Evolutionary conservation across 83 land plant genomes (phyloP).

Genomic region (Picea abies): DNA sequence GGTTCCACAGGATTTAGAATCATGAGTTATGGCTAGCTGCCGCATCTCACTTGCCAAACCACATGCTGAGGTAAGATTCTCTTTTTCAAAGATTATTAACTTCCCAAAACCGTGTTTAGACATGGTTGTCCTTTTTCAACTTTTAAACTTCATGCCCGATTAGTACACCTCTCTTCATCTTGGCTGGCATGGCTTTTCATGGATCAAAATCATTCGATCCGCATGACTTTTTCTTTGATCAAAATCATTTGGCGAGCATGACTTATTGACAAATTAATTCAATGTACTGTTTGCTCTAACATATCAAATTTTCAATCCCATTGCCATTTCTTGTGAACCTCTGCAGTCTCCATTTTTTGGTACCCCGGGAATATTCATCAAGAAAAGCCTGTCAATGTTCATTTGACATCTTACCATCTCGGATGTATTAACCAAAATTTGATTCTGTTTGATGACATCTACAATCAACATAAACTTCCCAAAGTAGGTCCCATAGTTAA

Average conservation of each 20-base stretch:
- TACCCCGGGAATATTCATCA: not conserved
- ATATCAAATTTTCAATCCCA: too few relatives aligned
- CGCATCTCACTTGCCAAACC: too few relatives aligned
- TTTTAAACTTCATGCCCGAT: not conserved
- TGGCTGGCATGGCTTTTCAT: not conserved
- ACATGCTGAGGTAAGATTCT: too few relatives aligned
- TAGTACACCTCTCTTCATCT: not conserved
- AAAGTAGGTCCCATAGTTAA: not conserved
- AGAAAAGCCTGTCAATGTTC: not conserved
- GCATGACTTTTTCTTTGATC: too few relatives aligned
- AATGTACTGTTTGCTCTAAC: too few relatives aligned
- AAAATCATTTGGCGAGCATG: too few relatives aligned
- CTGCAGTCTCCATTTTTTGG: not conserved
- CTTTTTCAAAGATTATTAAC: too few relatives aligned
- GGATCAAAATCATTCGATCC: not conserved
- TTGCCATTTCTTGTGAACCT: not conserved
- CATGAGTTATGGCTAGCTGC: too few relatives aligned
- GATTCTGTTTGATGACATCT: not conserved
- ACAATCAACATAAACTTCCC: not conserved
- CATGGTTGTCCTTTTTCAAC: too few relatives aligned
- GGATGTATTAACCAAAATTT: not conserved
- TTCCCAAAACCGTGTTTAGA: too few relatives aligned
- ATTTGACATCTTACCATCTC: not conserved
- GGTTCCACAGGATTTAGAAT: too few relatives aligned
- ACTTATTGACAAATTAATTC: too few relatives aligned